Conservation (phyloP, 805 yeast species). For the Ogataea nitratoaversa region DNA sequence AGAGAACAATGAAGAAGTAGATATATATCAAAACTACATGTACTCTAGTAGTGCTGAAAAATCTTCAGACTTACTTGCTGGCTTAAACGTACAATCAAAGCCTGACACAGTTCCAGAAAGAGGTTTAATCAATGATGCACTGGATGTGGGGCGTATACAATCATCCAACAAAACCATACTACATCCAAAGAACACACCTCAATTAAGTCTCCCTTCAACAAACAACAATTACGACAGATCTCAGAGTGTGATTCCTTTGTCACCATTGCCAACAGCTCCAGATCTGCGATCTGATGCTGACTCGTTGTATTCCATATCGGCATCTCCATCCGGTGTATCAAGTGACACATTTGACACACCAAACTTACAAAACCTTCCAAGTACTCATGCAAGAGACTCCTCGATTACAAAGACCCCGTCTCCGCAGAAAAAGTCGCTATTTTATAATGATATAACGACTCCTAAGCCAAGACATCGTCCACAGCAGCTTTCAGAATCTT, state of each 20-base stretch:
- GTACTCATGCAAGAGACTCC: conserved; percentile 4
- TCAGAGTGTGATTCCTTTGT: too few species aligned
- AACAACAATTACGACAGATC: too few species aligned
- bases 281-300: conserved; percentile 5
- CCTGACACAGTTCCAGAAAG: too few species aligned
- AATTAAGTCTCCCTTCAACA: too few species aligned
- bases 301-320: conserved; percentile 8
- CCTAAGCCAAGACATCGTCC: conserved; percentile 4
- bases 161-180: not conserved
- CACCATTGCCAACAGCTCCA: not conserved
- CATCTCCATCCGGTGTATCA: conserved; percentile 2
- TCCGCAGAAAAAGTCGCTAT: conserved; percentile 6
- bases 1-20: not conserved
- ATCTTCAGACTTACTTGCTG: not conserved
- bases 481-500: conserved; percentile 17
- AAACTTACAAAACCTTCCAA: not conserved
- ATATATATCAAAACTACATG: conserved; percentile 8
- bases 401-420: conserved; percentile 12
- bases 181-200: not conserved
- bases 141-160: too few species aligned
- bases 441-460: not conserved
- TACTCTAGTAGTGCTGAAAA: not conserved
- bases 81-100: conserved; percentile 3
- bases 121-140: too few species aligned
- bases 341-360: not conserved